These are phyloP conservation scores for Cyclanthera cordifolia DNA, from an alignment of 306 rosid species.

Conservation along the genomic window DNA sequence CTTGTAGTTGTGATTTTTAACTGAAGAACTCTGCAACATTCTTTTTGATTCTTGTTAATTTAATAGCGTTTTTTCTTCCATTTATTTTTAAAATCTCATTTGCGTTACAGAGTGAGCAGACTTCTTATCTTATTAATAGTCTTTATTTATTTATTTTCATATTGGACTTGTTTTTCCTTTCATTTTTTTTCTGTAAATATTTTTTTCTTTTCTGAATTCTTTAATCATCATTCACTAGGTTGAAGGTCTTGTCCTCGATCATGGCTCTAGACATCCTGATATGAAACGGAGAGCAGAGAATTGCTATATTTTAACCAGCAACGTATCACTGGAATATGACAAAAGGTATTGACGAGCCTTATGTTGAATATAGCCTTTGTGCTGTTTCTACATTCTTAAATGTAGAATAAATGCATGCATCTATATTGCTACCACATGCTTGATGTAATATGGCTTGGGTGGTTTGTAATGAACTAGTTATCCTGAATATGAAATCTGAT, in stretches of 20 bases:
- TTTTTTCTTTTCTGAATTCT: not conserved
- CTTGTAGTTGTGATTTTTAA: not conserved
- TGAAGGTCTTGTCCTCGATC: constrained; percentile 98
- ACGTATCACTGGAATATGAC: constrained; percentile 88
- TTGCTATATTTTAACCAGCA: constrained; percentile 70
- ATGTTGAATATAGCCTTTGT: not conserved
- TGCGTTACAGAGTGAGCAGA: not conserved
- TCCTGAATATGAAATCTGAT: not conserved
- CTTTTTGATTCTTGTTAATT: not conserved
- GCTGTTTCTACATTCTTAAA: not conserved
- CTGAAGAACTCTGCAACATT: not conserved
- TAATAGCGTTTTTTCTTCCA: not conserved
- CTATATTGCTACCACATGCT: not conserved
- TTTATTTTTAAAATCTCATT: not conserved
- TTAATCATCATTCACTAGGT: constrained; percentile 32
- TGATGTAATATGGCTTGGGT: not conserved
- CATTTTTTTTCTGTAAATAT: not conserved
- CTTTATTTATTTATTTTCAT: not conserved
- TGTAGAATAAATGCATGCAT: not conserved
- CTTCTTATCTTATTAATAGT: not conserved
- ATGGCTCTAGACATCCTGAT: constrained; percentile 98
- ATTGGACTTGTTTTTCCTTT: not conserved
- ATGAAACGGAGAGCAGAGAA: constrained; percentile 95
- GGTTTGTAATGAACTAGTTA: not conserved
- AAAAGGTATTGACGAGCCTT: constrained; percentile 45